A percentile compares a stretch with the other conserved stretches of the same genome.
phyloP scores from a whole-genome alignment of 2,329 filamentous ascomycete genomes.

The Septoria petroselini region DNA sequence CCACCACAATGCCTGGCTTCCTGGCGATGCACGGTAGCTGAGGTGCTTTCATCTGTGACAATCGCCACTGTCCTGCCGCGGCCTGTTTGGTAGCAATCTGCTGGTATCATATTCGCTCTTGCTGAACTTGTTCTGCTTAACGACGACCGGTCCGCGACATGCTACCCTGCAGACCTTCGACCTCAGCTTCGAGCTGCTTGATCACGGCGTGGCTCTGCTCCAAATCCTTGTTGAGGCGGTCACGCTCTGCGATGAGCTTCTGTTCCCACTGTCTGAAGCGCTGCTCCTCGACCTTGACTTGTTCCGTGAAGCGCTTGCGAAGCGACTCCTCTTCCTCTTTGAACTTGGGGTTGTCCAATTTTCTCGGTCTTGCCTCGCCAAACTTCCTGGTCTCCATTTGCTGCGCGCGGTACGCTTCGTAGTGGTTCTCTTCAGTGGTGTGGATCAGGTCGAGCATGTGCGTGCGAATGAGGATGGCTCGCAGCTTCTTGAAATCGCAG shows the following conservation, averaged over 20 bases:
- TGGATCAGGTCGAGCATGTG: constrained; percentile 99
- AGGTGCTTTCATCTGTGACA: constrained; percentile 16
- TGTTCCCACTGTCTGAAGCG: constrained; percentile 99
- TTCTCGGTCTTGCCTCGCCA: constrained; percentile 91
- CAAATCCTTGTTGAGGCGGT: constrained; percentile 99
- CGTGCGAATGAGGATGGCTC: constrained; percentile 88
- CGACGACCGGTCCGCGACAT: constrained; percentile 38
- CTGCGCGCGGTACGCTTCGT: constrained; percentile 97
- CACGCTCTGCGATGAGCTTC: constrained; percentile 98
- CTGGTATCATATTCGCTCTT: constrained; percentile 6
- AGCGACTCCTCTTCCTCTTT: constrained; percentile 99
- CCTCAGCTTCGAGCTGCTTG: constrained; percentile 86
- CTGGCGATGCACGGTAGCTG: constrained; percentile 11
- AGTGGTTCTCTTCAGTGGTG: constrained; percentile 98
- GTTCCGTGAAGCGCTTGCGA: constrained; percentile 98
- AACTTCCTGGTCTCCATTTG: constrained; percentile 99
- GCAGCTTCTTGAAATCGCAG: constrained; percentile 99
- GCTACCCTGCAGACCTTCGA: constrained; percentile 77
- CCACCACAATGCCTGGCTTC: constrained; percentile 19
- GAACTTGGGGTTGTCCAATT: constrained; percentile 99
- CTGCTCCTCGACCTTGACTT: constrained; percentile 99
- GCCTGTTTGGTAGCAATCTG: constrained; percentile 16
- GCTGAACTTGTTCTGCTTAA: constrained; percentile 19
- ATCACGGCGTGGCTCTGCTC: constrained; percentile 91
- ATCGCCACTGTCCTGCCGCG: constrained; percentile 23